A percentile compares a stretch with the other conserved stretches of the same genome.
phyloP scores from a whole-genome alignment of 176 grass and related monocot genomes.

The Ensete ventricosum region DNA sequence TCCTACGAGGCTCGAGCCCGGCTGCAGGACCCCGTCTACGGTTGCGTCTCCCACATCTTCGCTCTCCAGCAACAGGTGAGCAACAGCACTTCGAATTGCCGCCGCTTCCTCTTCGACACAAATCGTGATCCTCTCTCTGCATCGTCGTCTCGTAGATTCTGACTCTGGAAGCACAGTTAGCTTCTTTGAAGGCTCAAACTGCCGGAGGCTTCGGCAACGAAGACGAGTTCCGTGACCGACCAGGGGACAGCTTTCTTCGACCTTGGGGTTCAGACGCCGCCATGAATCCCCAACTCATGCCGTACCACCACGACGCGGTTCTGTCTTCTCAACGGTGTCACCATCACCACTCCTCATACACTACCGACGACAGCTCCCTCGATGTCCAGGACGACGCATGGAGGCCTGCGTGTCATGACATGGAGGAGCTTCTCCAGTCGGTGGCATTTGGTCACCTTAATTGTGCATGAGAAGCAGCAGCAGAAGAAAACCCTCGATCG shows the following conservation, averaged over 20 bases:
- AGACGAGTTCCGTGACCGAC: constrained; percentile 18
- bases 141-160: constrained; percentile 37
- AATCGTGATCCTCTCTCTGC: not conserved
- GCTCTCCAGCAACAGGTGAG: constrained; percentile 89
- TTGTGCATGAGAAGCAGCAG: constrained; percentile 23
- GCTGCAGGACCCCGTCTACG: constrained; percentile 64
- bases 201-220: constrained; percentile 27
- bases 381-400: constrained; percentile 21
- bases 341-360: not conserved
- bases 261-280: constrained; percentile 25
- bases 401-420: constrained; percentile 32
- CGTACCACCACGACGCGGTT: constrained; percentile 25
- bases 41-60: constrained; percentile 83
- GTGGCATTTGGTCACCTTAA: constrained; percentile 63
- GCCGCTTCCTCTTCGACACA: not conserved
- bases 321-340: constrained; percentile 37
- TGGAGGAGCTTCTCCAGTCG: constrained; percentile 53
- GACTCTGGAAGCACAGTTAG: constrained; percentile 72
- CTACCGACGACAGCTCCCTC: constrained; percentile 20
- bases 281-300: constrained; percentile 39
- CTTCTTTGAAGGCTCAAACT: constrained; percentile 49
- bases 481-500: no score
- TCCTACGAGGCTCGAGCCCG: constrained; percentile 94
- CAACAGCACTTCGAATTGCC: not conserved
- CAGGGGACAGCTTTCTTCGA: constrained; percentile 15